These are phyloP conservation scores for Clavispora carvajalis DNA, from an alignment of 805 yeast genomes.

Conservation along the genomic window DNA sequence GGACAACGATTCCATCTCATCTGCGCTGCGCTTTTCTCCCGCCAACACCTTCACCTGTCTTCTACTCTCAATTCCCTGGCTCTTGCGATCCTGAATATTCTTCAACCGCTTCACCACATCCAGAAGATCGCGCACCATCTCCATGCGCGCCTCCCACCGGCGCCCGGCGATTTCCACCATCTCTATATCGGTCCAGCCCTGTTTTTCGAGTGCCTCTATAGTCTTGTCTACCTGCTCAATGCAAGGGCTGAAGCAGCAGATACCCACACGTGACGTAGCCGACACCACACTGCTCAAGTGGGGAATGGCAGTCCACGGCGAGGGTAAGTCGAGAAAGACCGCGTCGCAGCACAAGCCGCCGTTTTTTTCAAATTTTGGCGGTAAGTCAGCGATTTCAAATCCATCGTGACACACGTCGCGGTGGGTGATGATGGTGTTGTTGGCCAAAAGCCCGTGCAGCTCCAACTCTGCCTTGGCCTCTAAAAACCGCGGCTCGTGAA, in stretches of 20 bases:
- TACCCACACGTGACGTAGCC: conserved; percentile 47
- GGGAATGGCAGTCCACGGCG: conserved; percentile 95
- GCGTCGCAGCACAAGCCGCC: conserved; percentile 56
- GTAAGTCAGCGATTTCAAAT: conserved; percentile 47
- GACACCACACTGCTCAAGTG: conserved; percentile 59
- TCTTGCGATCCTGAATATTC: conserved; percentile 69
- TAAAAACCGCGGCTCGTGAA: conserved; percentile 74
- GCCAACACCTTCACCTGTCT: conserved; percentile 32
- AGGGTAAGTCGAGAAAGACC: conserved; percentile 86
- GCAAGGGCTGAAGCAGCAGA: conserved; percentile 97
- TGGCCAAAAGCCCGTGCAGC: conserved; percentile 55
- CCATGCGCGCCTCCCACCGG: conserved; percentile 85
- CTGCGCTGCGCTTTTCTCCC: conserved; percentile 18
- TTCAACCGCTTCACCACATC: conserved; percentile 73
- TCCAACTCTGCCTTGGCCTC: conserved; percentile 78
- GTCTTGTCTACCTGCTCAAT: conserved; percentile 94
- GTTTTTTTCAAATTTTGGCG: conserved; percentile 16
- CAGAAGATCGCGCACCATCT: conserved; percentile 74
- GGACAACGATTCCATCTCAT: conserved; percentile 11
- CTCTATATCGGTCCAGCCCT: conserved; percentile 84
- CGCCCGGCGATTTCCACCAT: conserved; percentile 87
- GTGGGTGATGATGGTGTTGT: conserved; percentile 67
- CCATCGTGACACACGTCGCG: conserved; percentile 92
- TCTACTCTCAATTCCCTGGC: conserved; percentile 57
- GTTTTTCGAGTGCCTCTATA: conserved; percentile 60